Conservation (phyloP, 768 basidiomycete genomes). For the Phanerochaete sordida region DNA sequence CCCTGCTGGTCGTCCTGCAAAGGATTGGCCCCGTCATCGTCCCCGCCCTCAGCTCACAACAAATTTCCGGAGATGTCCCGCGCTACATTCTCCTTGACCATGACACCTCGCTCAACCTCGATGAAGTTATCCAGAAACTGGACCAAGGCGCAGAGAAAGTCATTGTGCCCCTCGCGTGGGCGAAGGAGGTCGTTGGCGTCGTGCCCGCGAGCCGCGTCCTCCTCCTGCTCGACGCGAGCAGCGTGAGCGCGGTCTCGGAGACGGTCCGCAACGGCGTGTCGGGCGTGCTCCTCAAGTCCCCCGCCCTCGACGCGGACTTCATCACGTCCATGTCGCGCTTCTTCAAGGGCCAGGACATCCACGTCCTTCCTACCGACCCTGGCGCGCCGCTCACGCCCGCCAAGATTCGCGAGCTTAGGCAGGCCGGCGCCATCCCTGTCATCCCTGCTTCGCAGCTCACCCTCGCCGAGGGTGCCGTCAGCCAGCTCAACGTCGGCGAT, state of each 20-base stretch:
- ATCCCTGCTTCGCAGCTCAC: constrained; percentile 73
- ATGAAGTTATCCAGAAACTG: constrained; percentile 59
- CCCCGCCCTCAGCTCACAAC: constrained; percentile 26
- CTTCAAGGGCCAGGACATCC: constrained; percentile 59
- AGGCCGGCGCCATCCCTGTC: constrained; percentile 61
- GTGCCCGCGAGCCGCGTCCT: constrained; percentile 72
- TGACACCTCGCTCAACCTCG: constrained; percentile 40
- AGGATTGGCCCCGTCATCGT: constrained; percentile 79
- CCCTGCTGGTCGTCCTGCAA: constrained; percentile 55
- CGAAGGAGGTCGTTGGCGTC: constrained; percentile 60
- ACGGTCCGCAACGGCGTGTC: constrained; percentile 69
- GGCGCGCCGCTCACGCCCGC: constrained; percentile 52
- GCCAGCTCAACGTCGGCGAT: constrained; percentile 72
- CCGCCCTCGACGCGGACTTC: constrained; percentile 68
- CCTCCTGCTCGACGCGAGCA: constrained; percentile 71
- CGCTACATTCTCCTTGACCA: constrained; percentile 57
- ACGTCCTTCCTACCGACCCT: constrained; percentile 50
- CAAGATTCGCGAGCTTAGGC: constrained; percentile 56
- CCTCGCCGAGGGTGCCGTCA: constrained; percentile 44
- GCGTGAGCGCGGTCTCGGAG: constrained; percentile 72
- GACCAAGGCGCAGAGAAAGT: constrained; percentile 81
- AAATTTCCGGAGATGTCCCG: constrained; percentile 29
- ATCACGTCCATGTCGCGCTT: constrained; percentile 76
- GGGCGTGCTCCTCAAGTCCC: constrained; percentile 76
- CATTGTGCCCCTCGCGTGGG: constrained; percentile 66